Percentiles rank a stretch among this genome's conserved stretches.
phyloP scores from a whole-genome alignment of 805 yeast species.

The Candida coleopterorum region DNA sequence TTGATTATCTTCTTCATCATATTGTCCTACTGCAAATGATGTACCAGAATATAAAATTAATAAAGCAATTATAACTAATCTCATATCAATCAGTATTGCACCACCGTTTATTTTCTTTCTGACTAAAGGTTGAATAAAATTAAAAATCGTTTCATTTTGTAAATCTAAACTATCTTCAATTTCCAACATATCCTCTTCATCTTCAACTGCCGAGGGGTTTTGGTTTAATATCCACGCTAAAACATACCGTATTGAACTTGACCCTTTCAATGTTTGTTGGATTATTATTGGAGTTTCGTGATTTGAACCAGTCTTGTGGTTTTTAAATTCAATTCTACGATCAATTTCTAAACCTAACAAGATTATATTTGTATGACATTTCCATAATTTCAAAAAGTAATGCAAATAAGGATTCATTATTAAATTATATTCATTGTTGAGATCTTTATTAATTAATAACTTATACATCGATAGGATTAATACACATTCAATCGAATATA shows the following conservation, averaged over 20 bases:
- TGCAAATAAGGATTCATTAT: constrained; percentile 60
- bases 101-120: constrained; percentile 55
- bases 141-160: constrained; percentile 50
- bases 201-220: constrained; percentile 16
- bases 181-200: constrained; percentile 3
- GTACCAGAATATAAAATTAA: constrained; percentile 24
- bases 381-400: constrained; percentile 59
- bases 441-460: constrained; percentile 21
- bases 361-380: constrained; percentile 55
- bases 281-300: constrained; percentile 30
- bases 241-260: constrained; percentile 58
- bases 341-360: constrained; percentile 54
- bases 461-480: constrained; percentile 28
- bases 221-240: constrained; percentile 55
- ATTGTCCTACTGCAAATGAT: constrained; percentile 7
- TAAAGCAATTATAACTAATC: constrained; percentile 54
- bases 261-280: constrained; percentile 46
- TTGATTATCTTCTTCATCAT: background rate
- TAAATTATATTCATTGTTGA: constrained; percentile 25
- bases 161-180: constrained; percentile 44
- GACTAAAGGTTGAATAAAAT: constrained; percentile 65
- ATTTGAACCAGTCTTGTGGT: constrained; percentile 19
- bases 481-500: constrained; percentile 30
- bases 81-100: constrained; percentile 51
- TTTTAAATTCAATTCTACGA: constrained; percentile 29